These are phyloP conservation scores for Sesbania bispinosa DNA, from an alignment of 306 rosid species.

Conservation along the genomic window DNA sequence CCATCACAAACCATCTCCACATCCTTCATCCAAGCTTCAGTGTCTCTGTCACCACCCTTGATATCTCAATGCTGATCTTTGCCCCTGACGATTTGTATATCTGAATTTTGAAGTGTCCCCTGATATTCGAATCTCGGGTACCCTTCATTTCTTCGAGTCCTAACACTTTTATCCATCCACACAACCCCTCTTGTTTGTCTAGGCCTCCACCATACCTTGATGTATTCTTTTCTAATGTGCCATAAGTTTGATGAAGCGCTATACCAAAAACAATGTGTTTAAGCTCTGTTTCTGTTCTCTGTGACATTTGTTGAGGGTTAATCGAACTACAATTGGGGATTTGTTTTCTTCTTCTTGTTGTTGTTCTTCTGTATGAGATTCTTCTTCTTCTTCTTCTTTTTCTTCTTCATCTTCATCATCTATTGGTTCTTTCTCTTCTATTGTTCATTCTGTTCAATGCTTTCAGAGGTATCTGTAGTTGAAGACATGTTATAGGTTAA, in stretches of 20 bases:
- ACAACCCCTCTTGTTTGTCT: slow-evolving; percentile 75
- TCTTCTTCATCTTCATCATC: background rate
- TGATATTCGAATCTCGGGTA: slow-evolving; percentile 70
- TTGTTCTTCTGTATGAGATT: background rate
- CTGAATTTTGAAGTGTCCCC: slow-evolving; percentile 50
- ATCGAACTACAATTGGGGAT: slow-evolving; percentile 17
- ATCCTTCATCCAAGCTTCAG: slow-evolving; percentile 79
- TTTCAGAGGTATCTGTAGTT: background rate
- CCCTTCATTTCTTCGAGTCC: slow-evolving; percentile 29
- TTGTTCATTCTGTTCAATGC: background rate
- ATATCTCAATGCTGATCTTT: slow-evolving; percentile 78
- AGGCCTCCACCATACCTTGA: slow-evolving; percentile 89
- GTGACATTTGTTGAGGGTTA: slow-evolving; percentile 11
- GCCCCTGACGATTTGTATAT: slow-evolving; percentile 67
- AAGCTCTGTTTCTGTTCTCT: slow-evolving; percentile 40
- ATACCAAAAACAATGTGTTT: slow-evolving; percentile 83
- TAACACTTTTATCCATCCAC: slow-evolving; percentile 65
- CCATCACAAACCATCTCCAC: slow-evolving; percentile 95
- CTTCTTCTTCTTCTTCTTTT: background rate
- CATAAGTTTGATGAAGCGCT: slow-evolving; percentile 80
- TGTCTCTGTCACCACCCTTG: slow-evolving; percentile 80
- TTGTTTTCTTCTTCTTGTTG: background rate
- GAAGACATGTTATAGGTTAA: slow-evolving; percentile 33
- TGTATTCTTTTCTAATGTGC: slow-evolving; percentile 70
- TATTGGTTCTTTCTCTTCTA: background rate